A percentile compares a stretch with the other conserved stretches of the same genome.
phyloP scores from a whole-genome alignment of 257 asterid genomes.

The Penstemon eatonii region DNA sequence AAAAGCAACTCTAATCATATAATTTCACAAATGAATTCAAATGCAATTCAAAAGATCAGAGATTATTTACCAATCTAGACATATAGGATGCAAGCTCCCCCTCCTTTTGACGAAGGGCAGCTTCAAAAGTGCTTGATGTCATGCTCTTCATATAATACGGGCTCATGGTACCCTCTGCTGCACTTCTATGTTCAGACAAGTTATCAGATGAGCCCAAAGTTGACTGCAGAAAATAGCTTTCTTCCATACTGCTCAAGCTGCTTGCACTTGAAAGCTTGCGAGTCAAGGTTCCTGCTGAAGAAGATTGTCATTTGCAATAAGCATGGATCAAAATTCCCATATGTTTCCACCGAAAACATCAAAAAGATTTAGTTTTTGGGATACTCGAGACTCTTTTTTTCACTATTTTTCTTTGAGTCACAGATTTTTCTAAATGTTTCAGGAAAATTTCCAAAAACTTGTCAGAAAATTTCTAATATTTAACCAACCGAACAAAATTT shows the following conservation, averaged over 20 bases:
- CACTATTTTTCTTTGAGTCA: too few species aligned
- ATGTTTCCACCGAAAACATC: too few species aligned
- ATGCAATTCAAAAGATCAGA: conserved; percentile 19
- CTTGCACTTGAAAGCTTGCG: conserved; percentile 84
- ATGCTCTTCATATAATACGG: conserved; percentile 83
- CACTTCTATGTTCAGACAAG: conserved; percentile 62
- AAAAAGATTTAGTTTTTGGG: too few species aligned
- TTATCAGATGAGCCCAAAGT: conserved; percentile 82
- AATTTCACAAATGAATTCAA: background rate
- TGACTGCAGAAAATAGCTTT: conserved; percentile 87
- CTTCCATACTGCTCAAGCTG: conserved; percentile 96
- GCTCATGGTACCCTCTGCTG: conserved; percentile 62
- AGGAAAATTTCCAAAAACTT: too few species aligned
- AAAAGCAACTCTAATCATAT: background rate
- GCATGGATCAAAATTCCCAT: background rate
- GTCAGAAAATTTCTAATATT: too few species aligned
- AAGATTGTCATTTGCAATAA: conserved; percentile 26
- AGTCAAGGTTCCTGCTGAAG: conserved; percentile 66
- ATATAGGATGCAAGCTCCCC: conserved; percentile 98
- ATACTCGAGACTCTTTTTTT: too few species aligned
- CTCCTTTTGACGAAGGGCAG: conserved; percentile 96
- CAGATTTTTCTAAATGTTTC: too few species aligned
- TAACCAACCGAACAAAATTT: too few species aligned
- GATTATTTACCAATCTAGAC: conserved; percentile 77
- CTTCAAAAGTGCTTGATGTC: conserved; percentile 82